Evolutionary conservation across 2,329 filamentous ascomycete species (phyloP), one percentile per base, ranked within the genome.

Genomic region (Ramularia collo-cygni): DNA sequence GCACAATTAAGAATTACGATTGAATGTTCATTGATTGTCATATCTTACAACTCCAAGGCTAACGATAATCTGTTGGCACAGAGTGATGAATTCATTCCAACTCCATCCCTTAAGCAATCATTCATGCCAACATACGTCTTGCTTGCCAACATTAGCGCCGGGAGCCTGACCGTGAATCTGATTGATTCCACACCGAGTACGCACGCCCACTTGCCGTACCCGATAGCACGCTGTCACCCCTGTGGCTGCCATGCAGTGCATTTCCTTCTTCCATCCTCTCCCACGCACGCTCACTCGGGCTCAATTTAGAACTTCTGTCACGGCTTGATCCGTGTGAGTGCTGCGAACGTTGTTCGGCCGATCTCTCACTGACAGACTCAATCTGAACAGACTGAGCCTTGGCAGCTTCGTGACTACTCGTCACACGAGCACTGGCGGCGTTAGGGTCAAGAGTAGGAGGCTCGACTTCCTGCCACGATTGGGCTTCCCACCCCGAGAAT

Each of bases 401-500:
- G 28, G 37, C 38, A 26, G 31, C 36, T 19, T 14, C 37, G 3
- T 30, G 27, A 14, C 30, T 36, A 9, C 38, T 42, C 14, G 10
- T 33, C 14, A 16, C 16, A 13, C 10, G 21, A 24, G 21, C 21
- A 24, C 21, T 24, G 6, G 21, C 21, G 6, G 21, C 21, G 10
- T 24, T 24, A 6, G 21, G 21, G 21, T 24, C 21, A 24, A 6
- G 10, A 27, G 42, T n/a, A 17, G 24, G 10, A 27, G 42, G 21
- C 16, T 38, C 14, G 28, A 30, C n/a, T 14, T 18, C 18, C 28
- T 42, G 35, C 28, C 33, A 37, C 6, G 31, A 38, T 10, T 34
- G 15, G 5, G 26, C 40, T 15, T 41, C 40, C 46, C 48, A 50
- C 8, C 40, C 46, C 8, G 46, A 24, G 21, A 46, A 44, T 4